Percentiles rank a stretch among this genome's conserved stretches.
Conservation (phyloP, 495 filamentous ascomycete genomes). For the Amorphotheca resinae region DNA sequence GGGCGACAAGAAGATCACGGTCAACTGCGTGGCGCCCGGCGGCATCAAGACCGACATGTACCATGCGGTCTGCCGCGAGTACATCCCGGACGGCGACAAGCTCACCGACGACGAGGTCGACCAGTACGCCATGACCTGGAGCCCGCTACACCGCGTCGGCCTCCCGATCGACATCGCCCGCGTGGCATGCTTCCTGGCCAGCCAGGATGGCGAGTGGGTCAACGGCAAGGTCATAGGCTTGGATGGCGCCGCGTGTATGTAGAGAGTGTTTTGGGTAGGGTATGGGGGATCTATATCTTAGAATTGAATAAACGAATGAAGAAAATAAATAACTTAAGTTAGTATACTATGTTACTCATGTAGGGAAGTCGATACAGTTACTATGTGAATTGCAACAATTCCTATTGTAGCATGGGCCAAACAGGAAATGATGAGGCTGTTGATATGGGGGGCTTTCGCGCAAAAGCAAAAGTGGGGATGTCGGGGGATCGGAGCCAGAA, state of each 20-base stretch:
- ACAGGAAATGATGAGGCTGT: too few species aligned
- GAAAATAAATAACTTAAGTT: too few species aligned
- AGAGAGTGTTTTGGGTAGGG: too few species aligned
- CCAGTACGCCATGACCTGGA: slow-evolving; percentile 16
- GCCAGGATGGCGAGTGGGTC: slow-evolving; percentile 48
- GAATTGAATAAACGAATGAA: too few species aligned
- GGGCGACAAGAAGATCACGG: slow-evolving; percentile 61
- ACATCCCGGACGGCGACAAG: slow-evolving; percentile 39
- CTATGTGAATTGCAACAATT: too few species aligned
- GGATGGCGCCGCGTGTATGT: slow-evolving; percentile 18
- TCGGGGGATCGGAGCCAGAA: too few species aligned
- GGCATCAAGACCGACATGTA: slow-evolving; percentile 78
- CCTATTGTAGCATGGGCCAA: too few species aligned
- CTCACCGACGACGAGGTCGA: slow-evolving; percentile 32
- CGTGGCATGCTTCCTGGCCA: slow-evolving; percentile 34
- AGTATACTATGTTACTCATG: too few species aligned
- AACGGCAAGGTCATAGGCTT: slow-evolving; percentile 32
- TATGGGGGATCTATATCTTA: too few species aligned
- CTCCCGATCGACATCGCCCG: slow-evolving; percentile 42
- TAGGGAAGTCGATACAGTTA: too few species aligned
- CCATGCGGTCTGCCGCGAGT: slow-evolving; percentile 50
- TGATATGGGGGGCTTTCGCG: too few species aligned
- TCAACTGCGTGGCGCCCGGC: slow-evolving; percentile 64
- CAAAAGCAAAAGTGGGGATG: too few species aligned
- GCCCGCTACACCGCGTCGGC: slow-evolving; percentile 42